Base-by-base conservation (phyloP, 225 moss, liverwort and hornwort species). In the Pleurozium schreberi region DNA sequence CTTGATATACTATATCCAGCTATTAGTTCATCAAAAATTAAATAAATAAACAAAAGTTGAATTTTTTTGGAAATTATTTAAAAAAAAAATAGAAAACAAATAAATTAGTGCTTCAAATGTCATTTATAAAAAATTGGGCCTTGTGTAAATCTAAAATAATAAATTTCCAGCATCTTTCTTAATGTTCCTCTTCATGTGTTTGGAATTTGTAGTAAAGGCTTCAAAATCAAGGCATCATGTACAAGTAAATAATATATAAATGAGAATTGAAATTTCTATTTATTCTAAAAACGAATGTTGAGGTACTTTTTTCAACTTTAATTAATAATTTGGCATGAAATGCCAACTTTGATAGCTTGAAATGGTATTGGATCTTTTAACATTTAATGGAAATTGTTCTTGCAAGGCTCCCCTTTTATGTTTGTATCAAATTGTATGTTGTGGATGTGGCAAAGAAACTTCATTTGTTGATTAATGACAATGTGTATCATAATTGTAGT, bases 241-340 rank as follows among this genome's bases (percentile, higher is more conserved):
- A 38, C 8, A 62, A 30, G 8, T 31, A 31, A 63, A 8, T 55
- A 15, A 18, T 55, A 36, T 11, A 6, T 20, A 38, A 21, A 12
- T 7, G 4, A n/a, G n/a, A n/a, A 12, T 22, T 7, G 21, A 7
- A 68, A 7, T 22, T 38, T 68, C 0, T n/a, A 23, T n/a, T 6
- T 7, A 19, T 19, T 36, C 6, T 66, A 19, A 36, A 18, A 38
- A 6, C 11, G 0, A 10, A 0, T 22, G 0, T 7, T 6, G 4
- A 22, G 23, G 4, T 22, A 68, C 1, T n/a, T 68, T 68, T 68
- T 6, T 1, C 12, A 68, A 12, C 22, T 22, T n/a, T 4, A 13
- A 12, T 23, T 14, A 69, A 8, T 8, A 23, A 22, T 14, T 40
- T 69, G 2, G 40, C 1, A 23, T n/a, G 7, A 23, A 68, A n/a